Percentiles rank a stretch among this genome's conserved stretches.
phyloP scores from a whole-genome alignment of 148 eudicot genomes.

The Nepenthes mirabilis region DNA sequence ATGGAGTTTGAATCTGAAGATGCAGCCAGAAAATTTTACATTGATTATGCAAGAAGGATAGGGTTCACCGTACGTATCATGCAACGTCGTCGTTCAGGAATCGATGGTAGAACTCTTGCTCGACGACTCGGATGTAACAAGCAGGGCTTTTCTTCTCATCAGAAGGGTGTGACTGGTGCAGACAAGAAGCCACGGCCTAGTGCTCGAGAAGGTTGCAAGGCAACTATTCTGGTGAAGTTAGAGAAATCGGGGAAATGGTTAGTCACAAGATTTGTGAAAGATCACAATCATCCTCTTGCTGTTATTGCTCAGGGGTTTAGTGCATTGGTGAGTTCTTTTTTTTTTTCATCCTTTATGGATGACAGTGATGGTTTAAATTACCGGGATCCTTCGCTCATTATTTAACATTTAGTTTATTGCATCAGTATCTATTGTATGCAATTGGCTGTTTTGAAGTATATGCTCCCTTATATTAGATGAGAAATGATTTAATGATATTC shows the following conservation, averaged over 20 bases:
- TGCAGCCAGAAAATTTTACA: slow-evolving; percentile 30
- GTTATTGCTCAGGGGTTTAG: slow-evolving; percentile 12
- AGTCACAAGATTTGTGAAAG: slow-evolving; percentile 34
- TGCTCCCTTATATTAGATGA: too few species aligned
- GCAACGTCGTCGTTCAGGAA: slow-evolving; percentile 45
- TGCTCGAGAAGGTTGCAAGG: slow-evolving; percentile 42
- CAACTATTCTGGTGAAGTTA: slow-evolving; percentile 33
- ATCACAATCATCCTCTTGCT: slow-evolving; percentile 41
- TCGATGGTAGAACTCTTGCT: slow-evolving; percentile 38
- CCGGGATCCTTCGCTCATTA: background rate
- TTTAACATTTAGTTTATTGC: too few species aligned
- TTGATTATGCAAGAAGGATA: slow-evolving; percentile 27
- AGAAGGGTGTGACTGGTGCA: slow-evolving; percentile 7
- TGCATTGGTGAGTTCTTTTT: slow-evolving; percentile 17
- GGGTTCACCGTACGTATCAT: slow-evolving; percentile 41
- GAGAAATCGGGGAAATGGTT: slow-evolving; percentile 46
- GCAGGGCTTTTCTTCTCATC: slow-evolving; percentile 29
- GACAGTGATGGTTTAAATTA: too few species aligned
- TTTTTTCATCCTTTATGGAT: background rate
- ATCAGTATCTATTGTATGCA: too few species aligned
- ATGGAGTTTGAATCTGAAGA: slow-evolving; percentile 49
- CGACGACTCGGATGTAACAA: slow-evolving; percentile 46
- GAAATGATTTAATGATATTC: too few species aligned
- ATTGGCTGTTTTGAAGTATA: too few species aligned
- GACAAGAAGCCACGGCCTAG: slow-evolving; percentile 26